Evolutionary conservation across 2,329 filamentous ascomycete genomes (phyloP).

Genomic region (Knufia petricola): DNA sequence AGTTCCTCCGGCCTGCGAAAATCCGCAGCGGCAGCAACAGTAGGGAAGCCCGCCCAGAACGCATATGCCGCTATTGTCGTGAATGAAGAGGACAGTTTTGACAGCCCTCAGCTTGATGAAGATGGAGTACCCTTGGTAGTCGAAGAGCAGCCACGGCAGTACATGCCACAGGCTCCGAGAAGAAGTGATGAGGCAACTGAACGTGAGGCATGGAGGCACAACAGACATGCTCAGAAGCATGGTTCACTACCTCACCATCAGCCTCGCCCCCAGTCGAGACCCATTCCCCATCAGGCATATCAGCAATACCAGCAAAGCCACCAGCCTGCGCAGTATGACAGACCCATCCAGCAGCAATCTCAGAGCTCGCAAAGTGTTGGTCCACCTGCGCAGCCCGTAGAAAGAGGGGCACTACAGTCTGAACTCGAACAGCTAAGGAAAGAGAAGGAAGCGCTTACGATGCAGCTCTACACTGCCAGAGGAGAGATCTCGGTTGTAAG

Average conservation of each 20-base stretch:
- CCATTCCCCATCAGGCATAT: constrained; percentile 9
- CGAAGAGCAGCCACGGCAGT: constrained; percentile 19
- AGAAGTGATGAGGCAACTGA: constrained; percentile 18
- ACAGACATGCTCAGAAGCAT: constrained; percentile 18
- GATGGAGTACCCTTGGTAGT: constrained; percentile 23
- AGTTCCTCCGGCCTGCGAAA: constrained; percentile 4
- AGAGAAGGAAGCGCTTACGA: constrained; percentile 32
- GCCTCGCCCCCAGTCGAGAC: background rate
- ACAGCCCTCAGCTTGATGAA: constrained; percentile 35
- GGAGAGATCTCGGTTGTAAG: constrained; percentile 56
- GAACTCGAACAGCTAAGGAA: constrained; percentile 22
- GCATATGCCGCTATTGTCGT: background rate
- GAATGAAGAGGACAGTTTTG: constrained; percentile 30
- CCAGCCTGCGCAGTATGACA: background rate
- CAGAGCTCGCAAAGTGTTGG: background rate
- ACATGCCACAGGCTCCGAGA: constrained; percentile 5
- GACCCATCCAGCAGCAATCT: background rate
- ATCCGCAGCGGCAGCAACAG: background rate
- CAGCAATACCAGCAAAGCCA: constrained; percentile 10
- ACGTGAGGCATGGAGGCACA: constrained; percentile 22
- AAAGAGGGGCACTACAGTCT: constrained; percentile 24
- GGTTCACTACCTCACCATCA: background rate
- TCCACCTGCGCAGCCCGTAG: constrained; percentile 10
- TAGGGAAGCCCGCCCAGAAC: background rate
- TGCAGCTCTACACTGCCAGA: constrained; percentile 40